Evolutionary conservation across 2,329 filamentous ascomycete species (phyloP), one percentile per base, ranked within the genome.

Genomic region (Colletotrichum lini): DNA sequence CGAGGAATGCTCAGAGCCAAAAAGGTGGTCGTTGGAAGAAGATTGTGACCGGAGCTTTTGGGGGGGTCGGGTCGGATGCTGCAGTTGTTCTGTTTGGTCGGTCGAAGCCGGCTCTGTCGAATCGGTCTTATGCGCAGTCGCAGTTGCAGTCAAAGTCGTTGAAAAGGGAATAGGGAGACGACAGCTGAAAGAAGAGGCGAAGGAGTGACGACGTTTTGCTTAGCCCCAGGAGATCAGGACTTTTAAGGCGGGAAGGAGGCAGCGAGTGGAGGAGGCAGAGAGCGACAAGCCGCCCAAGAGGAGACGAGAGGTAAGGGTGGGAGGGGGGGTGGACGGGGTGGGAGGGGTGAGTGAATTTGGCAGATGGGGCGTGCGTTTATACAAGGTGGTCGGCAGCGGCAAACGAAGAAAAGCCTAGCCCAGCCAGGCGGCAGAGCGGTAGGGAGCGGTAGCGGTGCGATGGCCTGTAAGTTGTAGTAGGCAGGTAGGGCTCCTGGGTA

Each of bases 111-210:
- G 21, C 13, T 40, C 15, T 26, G 30, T 61, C 45, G 26, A 18
- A 26, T 40, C 59, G 23, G 58, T 40, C 53, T 42, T 40, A n/a
- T 56, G 6, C 30, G 30, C 8, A 16, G 68, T 67, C 57, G 68
- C 45, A 38, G 64, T 26, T 26, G 38, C 30, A 30, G 30, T 30
- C 7, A n/a, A 6, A 30, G 30, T 30, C 7, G 30, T 8, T 30
- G 8, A n/a, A 18, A n/a, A 7, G 50, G 52, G 45, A n/a, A 18
- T 9, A 45, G 30, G 52, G 54, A 68, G 65, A 47, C 38, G 57
- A 63, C 69, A 71, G 69, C 69, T 71, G 65, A 71, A 71, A 64
- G 63, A 68, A 71, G 69, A 71, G 69, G 69, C 69, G 40, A 71
- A 30, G 52, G 65, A 38, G 58, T 68, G 65, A 68, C 65, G 65